Base-by-base conservation (phyloP, 176 grass and related monocot genomes). In the Metroxylon sagu region DNA sequence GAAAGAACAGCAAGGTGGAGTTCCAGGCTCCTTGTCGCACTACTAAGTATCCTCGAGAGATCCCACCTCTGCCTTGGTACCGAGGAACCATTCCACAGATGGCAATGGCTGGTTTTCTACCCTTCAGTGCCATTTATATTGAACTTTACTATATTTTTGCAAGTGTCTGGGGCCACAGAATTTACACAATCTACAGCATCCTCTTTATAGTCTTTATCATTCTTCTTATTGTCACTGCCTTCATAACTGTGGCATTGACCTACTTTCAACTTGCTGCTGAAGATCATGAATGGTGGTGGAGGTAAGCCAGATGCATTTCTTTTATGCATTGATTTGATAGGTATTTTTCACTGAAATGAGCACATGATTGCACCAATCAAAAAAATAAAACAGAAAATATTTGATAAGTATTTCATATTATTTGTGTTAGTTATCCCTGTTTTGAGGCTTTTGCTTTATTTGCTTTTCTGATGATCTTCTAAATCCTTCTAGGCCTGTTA, bases 71-170 rank as follows among this genome's bases (percentile, higher is more conserved):
- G 1, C 58, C 58, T 7, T 60, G 58, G 58, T 60, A 60, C 28
- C 58, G 58, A 5, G 58, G 29, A n/a, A 60, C 58, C 26, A 60
- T 60, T 31, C 58, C 58, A 39, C 58, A 60, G 30, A 60, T 60
- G 58, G 58, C 58, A 60, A 60, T 60, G 58, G 58, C 58, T 60
- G 58, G 58, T 60, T 60, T 60, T 60, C 58, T 60, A 18, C 58
- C 58, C 28, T 60, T 60, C 18, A 60, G 58, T 31, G 58, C 58
- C 58, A 60, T 60, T 60, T 60, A 60, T 28, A 60, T 60, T 60
- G 58, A 60, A 60, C 58, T 60, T 60, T 60, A 60, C 58, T 60
- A 60, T 29, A 60, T 60, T 5, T 60, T 60, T 60, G 58, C 58
- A n/a, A 60, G 58, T 60, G 25, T 60, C 28, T 60, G 58, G 58